Evolutionary conservation across 2,329 filamentous ascomycete species (phyloP).

Genomic region (Ophiostoma pallidulum): DNA sequence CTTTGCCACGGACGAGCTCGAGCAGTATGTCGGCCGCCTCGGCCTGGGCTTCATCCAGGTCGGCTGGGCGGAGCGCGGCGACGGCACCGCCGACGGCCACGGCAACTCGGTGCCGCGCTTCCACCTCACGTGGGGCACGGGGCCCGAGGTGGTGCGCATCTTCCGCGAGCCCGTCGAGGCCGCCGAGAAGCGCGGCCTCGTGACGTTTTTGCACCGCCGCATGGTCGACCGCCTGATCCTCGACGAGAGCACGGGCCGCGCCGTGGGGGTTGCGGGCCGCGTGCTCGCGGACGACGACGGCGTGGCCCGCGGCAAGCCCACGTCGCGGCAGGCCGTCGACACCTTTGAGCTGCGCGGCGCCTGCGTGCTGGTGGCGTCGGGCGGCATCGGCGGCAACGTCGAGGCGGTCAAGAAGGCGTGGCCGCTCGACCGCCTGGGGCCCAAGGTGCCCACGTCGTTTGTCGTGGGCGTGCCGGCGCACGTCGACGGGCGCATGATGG

Average conservation of each 20-base stretch:
- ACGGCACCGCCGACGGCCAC: slow-evolving; percentile 45
- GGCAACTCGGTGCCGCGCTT: slow-evolving; percentile 56
- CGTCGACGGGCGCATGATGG: slow-evolving; percentile 56
- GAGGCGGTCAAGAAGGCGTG: slow-evolving; percentile 49
- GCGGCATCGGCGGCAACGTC: slow-evolving; percentile 53
- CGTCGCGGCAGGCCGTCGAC: slow-evolving; percentile 37
- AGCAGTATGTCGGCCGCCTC: slow-evolving; percentile 43
- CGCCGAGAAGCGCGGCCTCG: slow-evolving; percentile 42
- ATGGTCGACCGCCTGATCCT: slow-evolving; percentile 46
- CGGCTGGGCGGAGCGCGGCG: slow-evolving; percentile 53
- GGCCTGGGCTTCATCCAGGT: slow-evolving; percentile 46
- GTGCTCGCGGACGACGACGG: slow-evolving; percentile 42
- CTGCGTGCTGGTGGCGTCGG: slow-evolving; percentile 45
- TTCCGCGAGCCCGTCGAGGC: slow-evolving; percentile 47
- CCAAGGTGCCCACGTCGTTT: slow-evolving; percentile 45
- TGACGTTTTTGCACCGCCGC: slow-evolving; percentile 48
- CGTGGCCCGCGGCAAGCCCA: slow-evolving; percentile 39
- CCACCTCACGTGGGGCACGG: slow-evolving; percentile 52
- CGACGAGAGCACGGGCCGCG: slow-evolving; percentile 40
- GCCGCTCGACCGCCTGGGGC: slow-evolving; percentile 48
- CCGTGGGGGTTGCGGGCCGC: slow-evolving; percentile 42
- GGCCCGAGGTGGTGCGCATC: slow-evolving; percentile 48
- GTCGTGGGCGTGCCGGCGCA: slow-evolving; percentile 53
- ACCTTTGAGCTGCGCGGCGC: slow-evolving; percentile 45
- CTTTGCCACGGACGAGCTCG: slow-evolving; percentile 51